Base-by-base conservation (phyloP, 129 eudicot species). In the Sambucus nigra region DNA sequence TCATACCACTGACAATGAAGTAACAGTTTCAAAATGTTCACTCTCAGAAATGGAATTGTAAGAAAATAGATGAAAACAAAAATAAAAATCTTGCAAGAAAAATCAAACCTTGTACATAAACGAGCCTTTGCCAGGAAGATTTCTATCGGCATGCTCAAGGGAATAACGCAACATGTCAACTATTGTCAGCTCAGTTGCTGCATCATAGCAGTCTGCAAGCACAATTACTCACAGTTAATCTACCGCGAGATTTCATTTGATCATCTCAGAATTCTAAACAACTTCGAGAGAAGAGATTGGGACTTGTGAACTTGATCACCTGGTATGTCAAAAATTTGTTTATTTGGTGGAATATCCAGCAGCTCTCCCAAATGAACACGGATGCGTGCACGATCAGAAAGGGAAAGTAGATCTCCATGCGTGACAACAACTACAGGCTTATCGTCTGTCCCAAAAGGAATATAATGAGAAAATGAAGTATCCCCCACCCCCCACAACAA, bases 381-480 rank as follows among this genome's bases (percentile, higher is more conserved):
- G 8, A 89, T 59, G 25, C 76, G 76, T 53, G 70, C 75, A 44
- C 93, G 88, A 31, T 89, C 95, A 39, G 70, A 51, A 11, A 62
- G 54, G 38, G 88, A 49, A 49, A 89, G 85, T 61, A 89, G 55
- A 74, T 89, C 97, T 61, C 95, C 97, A 51, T 84, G 93, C 45
- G 97, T 89, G 54, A 89, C 75, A 47, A 76, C 97, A 59, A 89
- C 68, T 35, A 61, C 88, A 59, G 97, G 97, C 65, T 84, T 89
- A 58, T 89, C 95, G 76, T 89, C 97, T 88, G 74, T 57, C 27
- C 56, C 55, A 47, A 16, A 44, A 22, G 25, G 25, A 53, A 52
- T 20, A 58, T 1, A 2, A n/a, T n/a, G 59, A 35, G 23, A 35
- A 9, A 68, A 31, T 38, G 52, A n/a, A 50, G 26, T 14, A 51